Evolutionary conservation across 2,329 filamentous ascomycete genomes (phyloP), one percentile per base, ranked within the genome.

Genomic region (Fusarium dimerum): DNA sequence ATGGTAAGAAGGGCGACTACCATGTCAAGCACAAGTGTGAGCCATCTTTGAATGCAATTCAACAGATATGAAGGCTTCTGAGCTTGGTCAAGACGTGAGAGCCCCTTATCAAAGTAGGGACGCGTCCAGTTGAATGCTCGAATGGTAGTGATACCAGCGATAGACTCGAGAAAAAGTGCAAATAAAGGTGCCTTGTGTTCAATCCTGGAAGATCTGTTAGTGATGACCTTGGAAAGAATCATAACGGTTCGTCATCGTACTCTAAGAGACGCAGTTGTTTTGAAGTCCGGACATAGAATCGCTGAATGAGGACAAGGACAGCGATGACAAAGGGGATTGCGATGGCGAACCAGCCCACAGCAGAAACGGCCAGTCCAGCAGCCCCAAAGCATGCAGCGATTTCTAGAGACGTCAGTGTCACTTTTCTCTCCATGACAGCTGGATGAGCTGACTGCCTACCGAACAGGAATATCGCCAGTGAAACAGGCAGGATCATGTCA

Each of bases 11-110:
- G 72, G 0, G 79, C 78, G 2, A 82, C 78, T 2, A 82, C 67
- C 32, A 83, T 62, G 48, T 82, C 76, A 6, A 84, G 52, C 0
- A 80, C 78, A 1, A 84, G 65, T 0, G 71, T 75, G 2, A 83
- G 69, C 80, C 80, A 83, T 39, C 77, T 68, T 50, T 84, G 81
- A 9, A 82, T 75, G 15, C 75, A 73, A 45, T 73, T 77, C 32
- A 83, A 71, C 3, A 81, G 71, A 55, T 83, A 84, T 34, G 76
- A 77, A 1, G 81, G 80, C 45, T 76, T 73, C 52, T 83, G 80
- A 0, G 79, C 78, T 3, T 68, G 65, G 45, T 83, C 74, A 3
- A 78, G 63, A 0, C 71, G 65, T 2, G 55, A 48, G 1, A 71
- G 66, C 2, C 69, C 73, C 43, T 74, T 73, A 12, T 71, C 57